phyloP scores from a whole-genome alignment of 75 land plant genomes.

The Pinus taeda region DNA sequence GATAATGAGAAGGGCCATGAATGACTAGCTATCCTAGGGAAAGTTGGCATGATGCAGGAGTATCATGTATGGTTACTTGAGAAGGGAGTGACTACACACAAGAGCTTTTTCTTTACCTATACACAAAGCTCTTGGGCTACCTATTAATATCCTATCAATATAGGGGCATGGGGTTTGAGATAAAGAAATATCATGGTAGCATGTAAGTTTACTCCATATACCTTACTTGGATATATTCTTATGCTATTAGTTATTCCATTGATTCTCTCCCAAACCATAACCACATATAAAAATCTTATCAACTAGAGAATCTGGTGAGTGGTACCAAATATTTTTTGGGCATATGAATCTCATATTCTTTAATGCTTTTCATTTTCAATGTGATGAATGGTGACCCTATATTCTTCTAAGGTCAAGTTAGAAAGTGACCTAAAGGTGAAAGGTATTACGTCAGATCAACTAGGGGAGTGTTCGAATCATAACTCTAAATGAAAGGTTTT shows the following conservation, averaged over 20 bases:
- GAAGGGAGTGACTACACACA: constrained; percentile 5
- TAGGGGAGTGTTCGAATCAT: too few species aligned
- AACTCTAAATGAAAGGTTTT: too few species aligned
- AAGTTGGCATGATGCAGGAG: not conserved
- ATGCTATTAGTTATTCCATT: not conserved
- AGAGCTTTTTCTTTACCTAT: not conserved
- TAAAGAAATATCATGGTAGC: not conserved
- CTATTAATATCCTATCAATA: not conserved
- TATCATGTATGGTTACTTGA: not conserved
- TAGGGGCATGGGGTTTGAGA: constrained; percentile 1
- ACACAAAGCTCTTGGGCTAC: not conserved
- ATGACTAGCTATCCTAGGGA: not conserved
- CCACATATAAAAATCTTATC: constrained; percentile 5
- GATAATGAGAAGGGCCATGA: too few species aligned
- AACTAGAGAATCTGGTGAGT: constrained; percentile 1
- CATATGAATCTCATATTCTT: too few species aligned
- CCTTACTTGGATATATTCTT: not conserved
- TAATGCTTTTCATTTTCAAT: too few species aligned
- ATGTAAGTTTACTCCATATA: not conserved
- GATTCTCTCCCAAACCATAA: constrained; percentile 2
- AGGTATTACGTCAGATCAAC: too few species aligned
- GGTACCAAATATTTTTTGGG: not conserved
- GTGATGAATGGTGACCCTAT: too few species aligned
- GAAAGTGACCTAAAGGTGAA: too few species aligned
- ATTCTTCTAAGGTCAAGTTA: too few species aligned